Conservation (phyloP, 2,329 filamentous ascomycete species). For the Cercospora sp. region DNA sequence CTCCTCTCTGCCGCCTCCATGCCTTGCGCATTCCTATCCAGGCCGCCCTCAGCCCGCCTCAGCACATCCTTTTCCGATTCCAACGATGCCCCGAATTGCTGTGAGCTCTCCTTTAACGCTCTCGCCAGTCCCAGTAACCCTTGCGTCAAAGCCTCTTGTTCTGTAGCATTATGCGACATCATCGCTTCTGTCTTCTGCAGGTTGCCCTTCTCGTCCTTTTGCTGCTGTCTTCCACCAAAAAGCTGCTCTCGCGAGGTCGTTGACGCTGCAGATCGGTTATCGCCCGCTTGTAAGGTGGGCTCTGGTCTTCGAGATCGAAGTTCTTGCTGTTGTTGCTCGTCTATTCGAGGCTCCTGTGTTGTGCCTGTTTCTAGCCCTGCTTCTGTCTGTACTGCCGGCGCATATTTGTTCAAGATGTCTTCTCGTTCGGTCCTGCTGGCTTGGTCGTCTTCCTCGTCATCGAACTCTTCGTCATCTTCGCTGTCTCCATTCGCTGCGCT, state of each 20-base stretch:
- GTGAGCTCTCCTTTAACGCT: slow-evolving; percentile 72
- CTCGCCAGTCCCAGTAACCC: slow-evolving; percentile 80
- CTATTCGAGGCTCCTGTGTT: slow-evolving; percentile 12
- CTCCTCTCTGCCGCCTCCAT: slow-evolving; percentile 74
- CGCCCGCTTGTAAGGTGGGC: slow-evolving; percentile 22
- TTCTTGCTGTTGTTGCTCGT: slow-evolving; percentile 24
- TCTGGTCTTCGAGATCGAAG: slow-evolving; percentile 31
- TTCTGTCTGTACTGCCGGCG: slow-evolving; percentile 41
- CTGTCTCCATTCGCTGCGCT: slow-evolving; percentile 55
- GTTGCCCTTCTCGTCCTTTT: slow-evolving; percentile 12
- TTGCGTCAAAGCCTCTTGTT: slow-evolving; percentile 79
- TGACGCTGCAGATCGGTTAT: slow-evolving; percentile 35
- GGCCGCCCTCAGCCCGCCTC: slow-evolving; percentile 67
- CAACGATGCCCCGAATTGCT: slow-evolving; percentile 69
- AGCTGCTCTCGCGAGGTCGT: slow-evolving; percentile 41
- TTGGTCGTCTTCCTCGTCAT: slow-evolving; percentile 45
- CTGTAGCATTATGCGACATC: slow-evolving; percentile 72
- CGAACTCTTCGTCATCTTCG: slow-evolving; percentile 43
- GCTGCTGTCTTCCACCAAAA: slow-evolving; percentile 36
- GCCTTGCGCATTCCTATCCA: slow-evolving; percentile 73
- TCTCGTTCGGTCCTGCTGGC: slow-evolving; percentile 44
- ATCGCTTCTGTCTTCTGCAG: slow-evolving; percentile 60
- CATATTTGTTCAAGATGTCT: slow-evolving; percentile 45
- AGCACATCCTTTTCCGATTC: slow-evolving; percentile 74
- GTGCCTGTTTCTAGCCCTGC: slow-evolving; percentile 31